phyloP scores from a whole-genome alignment of 495 filamentous ascomycete genomes.

The Penicillium antarcticum region DNA sequence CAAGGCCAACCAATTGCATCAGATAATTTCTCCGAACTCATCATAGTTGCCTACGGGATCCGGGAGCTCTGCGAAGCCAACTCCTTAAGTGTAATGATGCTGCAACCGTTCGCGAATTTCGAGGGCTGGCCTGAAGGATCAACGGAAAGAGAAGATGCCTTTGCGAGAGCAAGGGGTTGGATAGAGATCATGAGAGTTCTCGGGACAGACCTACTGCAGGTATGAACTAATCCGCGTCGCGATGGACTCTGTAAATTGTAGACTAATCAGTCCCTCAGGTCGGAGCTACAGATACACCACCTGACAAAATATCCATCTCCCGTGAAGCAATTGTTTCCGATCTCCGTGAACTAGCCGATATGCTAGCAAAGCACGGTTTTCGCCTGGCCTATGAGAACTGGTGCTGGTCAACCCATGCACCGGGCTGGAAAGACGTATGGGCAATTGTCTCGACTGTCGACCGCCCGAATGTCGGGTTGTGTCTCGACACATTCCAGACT shows the following conservation, averaged over 20 bases:
- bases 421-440: constrained; percentile 66
- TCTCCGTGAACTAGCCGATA: constrained; percentile 59
- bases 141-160: constrained; percentile 60
- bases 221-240: constrained; percentile 14
- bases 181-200: constrained; percentile 68
- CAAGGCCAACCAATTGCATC: constrained; percentile 47
- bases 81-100: constrained; percentile 61
- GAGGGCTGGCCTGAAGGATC: constrained; percentile 71
- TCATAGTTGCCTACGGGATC: constrained; percentile 49
- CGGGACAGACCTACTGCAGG: constrained; percentile 73
- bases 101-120: constrained; percentile 79
- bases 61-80: constrained; percentile 50
- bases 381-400: constrained; percentile 79
- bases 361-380: constrained; percentile 54
- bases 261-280: constrained; percentile 38
- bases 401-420: constrained; percentile 76
- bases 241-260: background rate
- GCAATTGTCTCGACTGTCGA: constrained; percentile 59
- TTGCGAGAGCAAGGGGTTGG: constrained; percentile 63
- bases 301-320: constrained; percentile 10
- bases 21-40: constrained; percentile 55
- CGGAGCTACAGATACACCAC: constrained; percentile 62
- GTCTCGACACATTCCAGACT: constrained; percentile 80
- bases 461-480: constrained; percentile 66
- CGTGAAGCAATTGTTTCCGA: constrained; percentile 52